phyloP scores from a whole-genome alignment of 352 stramenopile species.

The Phytophthora foliorum region DNA sequence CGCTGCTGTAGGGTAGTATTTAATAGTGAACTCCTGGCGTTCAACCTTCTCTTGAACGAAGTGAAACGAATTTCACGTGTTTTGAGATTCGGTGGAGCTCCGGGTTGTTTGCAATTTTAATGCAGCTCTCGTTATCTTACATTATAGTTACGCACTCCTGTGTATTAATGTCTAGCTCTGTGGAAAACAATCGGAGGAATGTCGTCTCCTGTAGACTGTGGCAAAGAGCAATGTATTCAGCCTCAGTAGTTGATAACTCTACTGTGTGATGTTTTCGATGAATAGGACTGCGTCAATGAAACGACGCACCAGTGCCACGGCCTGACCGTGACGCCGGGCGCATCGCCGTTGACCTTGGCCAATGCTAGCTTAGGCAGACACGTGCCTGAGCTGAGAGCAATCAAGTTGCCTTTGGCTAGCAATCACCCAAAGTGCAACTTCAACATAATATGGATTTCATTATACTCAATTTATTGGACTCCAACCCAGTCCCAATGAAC shows the following conservation, averaged over 20 bases:
- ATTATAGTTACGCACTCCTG: not conserved
- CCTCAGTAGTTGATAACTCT: not conserved
- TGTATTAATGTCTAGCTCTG: not conserved
- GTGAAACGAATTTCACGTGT: not conserved
- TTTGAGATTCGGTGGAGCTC: not conserved
- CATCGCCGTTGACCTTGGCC: too few relatives aligned
- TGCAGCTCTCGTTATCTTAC: not conserved
- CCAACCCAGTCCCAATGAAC: too few relatives aligned
- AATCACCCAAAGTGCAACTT: too few relatives aligned
- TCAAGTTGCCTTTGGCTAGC: too few relatives aligned
- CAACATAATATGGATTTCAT: too few relatives aligned
- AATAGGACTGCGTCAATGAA: not conserved
- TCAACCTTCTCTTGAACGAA: not conserved
- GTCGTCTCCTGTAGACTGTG: not conserved
- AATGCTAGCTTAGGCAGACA: too few relatives aligned
- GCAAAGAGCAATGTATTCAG: not conserved
- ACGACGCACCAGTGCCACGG: too few relatives aligned
- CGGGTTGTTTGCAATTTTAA: not conserved
- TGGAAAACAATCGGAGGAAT: not conserved
- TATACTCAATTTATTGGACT: too few relatives aligned
- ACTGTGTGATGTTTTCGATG: not conserved
- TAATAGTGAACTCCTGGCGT: not conserved
- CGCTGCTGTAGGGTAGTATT: not conserved
- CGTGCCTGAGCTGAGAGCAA: too few relatives aligned
- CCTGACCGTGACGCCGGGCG: too few relatives aligned